These are phyloP conservation scores for Serendipita vermifera DNA, from an alignment of 768 basidiomycete species.

Conservation along the genomic window DNA sequence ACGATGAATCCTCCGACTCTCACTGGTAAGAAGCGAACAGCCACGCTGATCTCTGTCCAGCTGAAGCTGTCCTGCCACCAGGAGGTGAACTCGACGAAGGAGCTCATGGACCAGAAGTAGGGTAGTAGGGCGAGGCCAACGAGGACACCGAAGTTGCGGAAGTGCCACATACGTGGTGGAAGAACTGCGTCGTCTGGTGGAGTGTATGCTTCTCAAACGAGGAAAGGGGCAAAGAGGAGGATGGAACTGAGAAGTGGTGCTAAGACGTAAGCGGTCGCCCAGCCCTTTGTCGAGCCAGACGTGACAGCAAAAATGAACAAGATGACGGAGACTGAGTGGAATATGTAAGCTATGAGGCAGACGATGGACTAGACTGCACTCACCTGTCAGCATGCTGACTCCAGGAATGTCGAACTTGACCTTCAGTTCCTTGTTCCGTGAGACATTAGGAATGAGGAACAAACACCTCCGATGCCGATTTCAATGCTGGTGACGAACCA, in stretches of 20 bases:
- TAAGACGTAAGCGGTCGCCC: conserved; percentile 34
- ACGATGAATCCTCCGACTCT: conserved; percentile 26
- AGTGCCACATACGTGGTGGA: conserved; percentile 2
- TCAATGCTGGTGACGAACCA: conserved; percentile 33
- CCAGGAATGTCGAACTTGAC: background rate
- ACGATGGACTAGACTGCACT: too few relatives aligned
- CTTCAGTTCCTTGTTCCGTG: background rate
- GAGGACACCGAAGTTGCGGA: conserved; percentile 15
- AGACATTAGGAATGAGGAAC: conserved; percentile 14
- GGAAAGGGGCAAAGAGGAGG: conserved; percentile 30
- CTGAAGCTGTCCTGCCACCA: conserved; percentile 8
- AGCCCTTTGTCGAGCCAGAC: conserved; percentile 37
- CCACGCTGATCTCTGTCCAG: conserved; percentile 13
- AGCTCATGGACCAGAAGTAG: background rate
- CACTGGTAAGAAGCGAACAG: conserved; percentile 19
- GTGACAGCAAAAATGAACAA: conserved; percentile 28
- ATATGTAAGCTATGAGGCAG: too few relatives aligned
- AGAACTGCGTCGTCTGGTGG: conserved; percentile 28
- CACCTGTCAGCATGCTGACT: conserved; percentile 7
- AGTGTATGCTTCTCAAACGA: conserved; percentile 36
- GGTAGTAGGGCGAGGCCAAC: conserved; percentile 12
- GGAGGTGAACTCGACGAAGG: conserved; percentile 1
- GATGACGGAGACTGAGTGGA: conserved; percentile 23
- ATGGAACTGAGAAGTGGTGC: conserved; percentile 35
- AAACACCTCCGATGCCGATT: conserved; percentile 23